Conservation (phyloP, 306 rosid genomes). For the Casuarina cunninghamiana region DNA sequence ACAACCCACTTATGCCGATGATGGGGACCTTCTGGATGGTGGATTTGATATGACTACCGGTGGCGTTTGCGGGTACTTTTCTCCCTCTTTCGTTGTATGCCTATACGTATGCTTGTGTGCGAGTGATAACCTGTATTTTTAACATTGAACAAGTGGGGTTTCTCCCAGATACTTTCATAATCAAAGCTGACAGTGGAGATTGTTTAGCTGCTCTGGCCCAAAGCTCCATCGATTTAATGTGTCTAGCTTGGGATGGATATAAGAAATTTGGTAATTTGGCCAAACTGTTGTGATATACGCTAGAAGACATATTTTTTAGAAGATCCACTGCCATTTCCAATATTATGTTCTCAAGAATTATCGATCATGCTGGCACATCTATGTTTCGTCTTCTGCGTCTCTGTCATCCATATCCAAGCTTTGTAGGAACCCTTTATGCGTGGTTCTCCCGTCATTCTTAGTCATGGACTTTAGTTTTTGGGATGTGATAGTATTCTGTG, state of each 20-base stretch:
- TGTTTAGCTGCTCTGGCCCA: not conserved
- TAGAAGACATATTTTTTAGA: not conserved
- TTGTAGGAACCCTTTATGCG: not conserved
- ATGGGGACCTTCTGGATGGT: conserved; percentile 94
- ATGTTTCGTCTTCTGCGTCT: not conserved
- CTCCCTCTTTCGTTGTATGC: too few relatives aligned
- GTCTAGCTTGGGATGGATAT: not conserved
- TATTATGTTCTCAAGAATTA: not conserved
- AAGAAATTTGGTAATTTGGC: too few relatives aligned
- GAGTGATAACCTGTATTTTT: not conserved
- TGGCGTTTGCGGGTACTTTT: conserved; percentile 80
- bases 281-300: too few relatives aligned
- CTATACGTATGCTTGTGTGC: not conserved
- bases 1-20: conserved; percentile 50
- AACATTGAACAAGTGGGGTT: not conserved
- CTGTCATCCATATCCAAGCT: not conserved
- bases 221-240: not conserved
- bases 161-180: not conserved
- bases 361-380: not conserved
- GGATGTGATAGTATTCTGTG: not conserved
- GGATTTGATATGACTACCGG: conserved; percentile 91
- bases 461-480: not conserved
- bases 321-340: not conserved
- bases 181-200: not conserved
- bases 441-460: not conserved